These are phyloP conservation scores for Urochloa ruziziensis DNA, from an alignment of 176 grass and related monocot species.

Conservation along the genomic window DNA sequence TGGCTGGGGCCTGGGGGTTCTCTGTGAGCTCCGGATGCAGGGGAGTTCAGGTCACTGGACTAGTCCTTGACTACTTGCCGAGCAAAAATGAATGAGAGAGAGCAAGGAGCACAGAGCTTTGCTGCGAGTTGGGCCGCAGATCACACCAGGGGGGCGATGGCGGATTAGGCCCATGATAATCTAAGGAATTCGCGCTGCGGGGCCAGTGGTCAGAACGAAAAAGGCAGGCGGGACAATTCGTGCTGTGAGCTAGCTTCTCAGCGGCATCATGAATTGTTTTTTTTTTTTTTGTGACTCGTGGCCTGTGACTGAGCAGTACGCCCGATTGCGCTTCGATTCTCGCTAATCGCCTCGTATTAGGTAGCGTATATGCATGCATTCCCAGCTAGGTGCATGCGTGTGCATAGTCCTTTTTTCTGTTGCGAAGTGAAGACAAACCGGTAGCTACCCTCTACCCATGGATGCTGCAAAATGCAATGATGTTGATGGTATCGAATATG, in stretches of 20 bases:
- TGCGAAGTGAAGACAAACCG: not conserved
- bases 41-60: not conserved
- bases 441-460: not conserved
- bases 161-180: too few species aligned
- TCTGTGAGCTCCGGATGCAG: conserved; percentile 13
- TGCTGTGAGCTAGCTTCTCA: too few species aligned
- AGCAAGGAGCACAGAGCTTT: too few species aligned
- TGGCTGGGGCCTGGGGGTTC: not conserved
- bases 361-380: not conserved
- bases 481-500: not conserved
- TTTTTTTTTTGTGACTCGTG: too few species aligned
- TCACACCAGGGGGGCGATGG: too few species aligned
- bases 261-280: not conserved
- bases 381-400: not conserved
- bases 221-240: too few species aligned
- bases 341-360: not conserved
- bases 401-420: not conserved
- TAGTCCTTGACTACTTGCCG: not conserved
- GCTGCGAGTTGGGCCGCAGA: too few species aligned
- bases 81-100: not conserved
- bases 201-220: too few species aligned
- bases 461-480: not conserved
- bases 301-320: not conserved
- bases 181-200: too few species aligned
- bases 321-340: not conserved